Evolutionary conservation across 495 filamentous ascomycete genomes (phyloP), one percentile per base, ranked within the genome.

Genomic region (Aspergillus homomorphus): DNA sequence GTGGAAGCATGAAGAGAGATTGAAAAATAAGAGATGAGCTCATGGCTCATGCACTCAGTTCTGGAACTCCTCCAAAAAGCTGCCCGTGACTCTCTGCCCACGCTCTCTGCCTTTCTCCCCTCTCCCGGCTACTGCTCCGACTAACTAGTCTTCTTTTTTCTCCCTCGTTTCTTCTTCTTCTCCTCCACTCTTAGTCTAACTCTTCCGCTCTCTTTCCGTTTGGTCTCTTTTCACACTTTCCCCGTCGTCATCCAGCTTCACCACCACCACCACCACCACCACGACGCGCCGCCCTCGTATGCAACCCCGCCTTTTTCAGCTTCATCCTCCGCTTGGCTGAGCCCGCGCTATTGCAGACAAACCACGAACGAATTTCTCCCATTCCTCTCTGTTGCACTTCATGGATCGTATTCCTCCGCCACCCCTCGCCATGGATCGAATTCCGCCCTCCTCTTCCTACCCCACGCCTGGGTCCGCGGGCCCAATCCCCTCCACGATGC

Each of bases 351-450:
- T 38, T 14, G 33, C 33, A 38, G 33, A 38, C 33, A 38, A 38
- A 12, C 33, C 33, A 38, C 33, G 33, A 38, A 50, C 53, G 41
- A 28, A 18, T 30, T 45, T 51, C 59, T 42, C 56, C 63, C 64
- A 58, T 56, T 51, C 61, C 45, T 61, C 61, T 58, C 45, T 43
- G 19, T 38, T 30, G 43, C 43, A 49, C 52, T 24, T 46, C 58
- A 70, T 67, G 51, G 65, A 66, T 28, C 73, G 73, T 41, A 70
- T 69, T 45, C 71, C 65, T 19, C 74, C 70, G 21, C 74, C 76
- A 21, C 74, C 76, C 10, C 73, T 79, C 56, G 73, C 73, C 61
- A 78, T 79, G 74, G 77, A 79, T 68, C 75, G 76, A 66, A 77
- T 79, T 58, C 68, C 73, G 58, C 71, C 68, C 23, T 68, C 73